Base-by-base conservation (phyloP, 1,284 basidiomycete genomes). In the Vanrija pseudolonga region DNA sequence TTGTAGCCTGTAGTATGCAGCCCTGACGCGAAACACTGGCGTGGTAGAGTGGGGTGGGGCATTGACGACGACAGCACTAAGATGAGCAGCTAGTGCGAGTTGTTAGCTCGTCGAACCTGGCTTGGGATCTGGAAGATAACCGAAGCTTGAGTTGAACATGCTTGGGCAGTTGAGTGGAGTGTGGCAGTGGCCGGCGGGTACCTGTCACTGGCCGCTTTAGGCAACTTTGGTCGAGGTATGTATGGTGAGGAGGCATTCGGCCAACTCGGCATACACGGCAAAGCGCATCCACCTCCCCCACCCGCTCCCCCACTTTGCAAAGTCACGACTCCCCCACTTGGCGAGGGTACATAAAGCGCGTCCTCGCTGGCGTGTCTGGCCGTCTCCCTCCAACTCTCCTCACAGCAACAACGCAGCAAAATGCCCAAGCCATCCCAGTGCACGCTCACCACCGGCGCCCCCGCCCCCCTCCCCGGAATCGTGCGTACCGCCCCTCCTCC, bases 381-480 rank as follows among this genome's bases (percentile, higher is more conserved):
- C 12, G n/a, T n/a, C n/a, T n/a, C n/a, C n/a, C n/a, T 32, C 17
- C 8, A 45, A 24, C 19, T 18, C 45, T 7, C 8, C 23, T 15
- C 8, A 42, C 28, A 22, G 8, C 6, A 14, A n/a, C 44, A 11
- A 47, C 8, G 2, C 32, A 32, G 8, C 32, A 32, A 12, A 20
- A 54, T 50, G 47, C 53, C 53, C 14, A 46, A 69, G 69, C 66
- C 66, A 3, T 57, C 62, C 36, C 64, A 71, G 56, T 51, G 62
- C 63, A 67, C 62, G 2, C 57, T 64, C 20, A 70, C 68, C 36
- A 57, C 65, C 15, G 64, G 65, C 43, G 71, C 71, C 7, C 71
- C 71, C 32, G 64, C 69, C 28, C 67, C 71, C 26, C 64, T 73
- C 17, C 64, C 66, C 6, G 65, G 65, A 43, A 66, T 71, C 49